Base-by-base conservation (phyloP, 305 asterid genomes). In the Andrographis paniculata region DNA sequence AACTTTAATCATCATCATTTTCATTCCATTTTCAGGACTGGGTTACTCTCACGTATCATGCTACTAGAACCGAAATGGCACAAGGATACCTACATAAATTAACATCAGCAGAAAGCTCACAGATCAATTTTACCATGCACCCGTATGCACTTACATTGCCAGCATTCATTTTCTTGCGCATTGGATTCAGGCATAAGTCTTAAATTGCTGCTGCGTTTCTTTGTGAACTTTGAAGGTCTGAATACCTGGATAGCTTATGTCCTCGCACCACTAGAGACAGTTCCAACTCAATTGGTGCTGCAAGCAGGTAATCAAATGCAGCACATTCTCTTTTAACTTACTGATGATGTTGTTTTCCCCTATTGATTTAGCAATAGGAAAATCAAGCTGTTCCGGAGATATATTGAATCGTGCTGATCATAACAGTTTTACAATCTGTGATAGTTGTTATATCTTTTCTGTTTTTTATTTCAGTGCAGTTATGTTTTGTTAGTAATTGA, bases 41-140 rank as follows among this genome's bases (percentile, higher is more conserved):
- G 99, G 63, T 87, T 63, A 69, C 78, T 53, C 84, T 91, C 55
- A 75, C 69, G 20, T 87, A 80, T 76, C 79, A 70, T 69, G 70
- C 68, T 42, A 41, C 63, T 19, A 59, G 62, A 58, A 91, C 89
- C 65, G 80, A 68, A 49, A 41, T 70, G 59, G 75, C 96, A 42
- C 61, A 54, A 44, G 64, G 67, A 55, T 74, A 68, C 65, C 58
- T 75, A 23, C 52, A 67, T 19, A 75, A 68, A 60, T 63, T 91
- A 89, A 64, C 56, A 22, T 68, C 70, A 43, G 75, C 30, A 51
- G 79, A 68, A 58, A 74, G 55, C 46, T 59, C 86, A 35, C 70
- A 65, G 22, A 41, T 91, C 44, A 33, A 56, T 41, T 83, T 88
- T 73, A 64, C 77, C 52, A 78, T 73, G 78, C 71, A 65, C 76